Conservation (phyloP, 768 basidiomycete species). For the Tulasnella sp. region DNA sequence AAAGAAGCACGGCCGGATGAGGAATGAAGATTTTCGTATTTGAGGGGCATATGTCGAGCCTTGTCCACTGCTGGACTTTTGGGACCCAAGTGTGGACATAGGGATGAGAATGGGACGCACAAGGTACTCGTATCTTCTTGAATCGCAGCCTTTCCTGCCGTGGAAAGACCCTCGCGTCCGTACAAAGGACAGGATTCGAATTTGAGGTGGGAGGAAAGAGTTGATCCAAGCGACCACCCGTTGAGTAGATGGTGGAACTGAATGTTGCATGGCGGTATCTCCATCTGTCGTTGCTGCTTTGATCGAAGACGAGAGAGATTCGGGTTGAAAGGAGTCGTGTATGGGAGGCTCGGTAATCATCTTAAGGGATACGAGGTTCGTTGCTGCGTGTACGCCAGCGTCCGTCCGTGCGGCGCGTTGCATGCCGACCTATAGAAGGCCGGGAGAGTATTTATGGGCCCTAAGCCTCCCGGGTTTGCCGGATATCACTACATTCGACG, state of each 20-base stretch:
- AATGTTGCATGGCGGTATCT: not conserved
- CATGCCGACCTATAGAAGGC: constrained; percentile 53
- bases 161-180: constrained; percentile 35
- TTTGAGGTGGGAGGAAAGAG: constrained; percentile 76
- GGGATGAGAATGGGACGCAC: not conserved
- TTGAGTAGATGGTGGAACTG: not conserved
- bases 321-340: constrained; percentile 41
- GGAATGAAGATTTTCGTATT: too few species aligned
- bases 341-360: constrained; percentile 71
- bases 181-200: constrained; percentile 86
- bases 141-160: constrained; percentile 26
- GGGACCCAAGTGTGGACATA: not conserved
- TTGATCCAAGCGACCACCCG: constrained; percentile 53
- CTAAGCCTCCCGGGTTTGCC: not conserved
- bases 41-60: too few species aligned
- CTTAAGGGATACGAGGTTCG: constrained; percentile 87
- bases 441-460: too few species aligned
- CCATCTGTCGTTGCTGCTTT: not conserved
- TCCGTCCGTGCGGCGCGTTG: constrained; percentile 90
- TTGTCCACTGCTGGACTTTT: too few species aligned
- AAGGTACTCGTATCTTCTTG: constrained; percentile 18
- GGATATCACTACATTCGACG: not conserved
- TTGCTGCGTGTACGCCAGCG: constrained; percentile 93
- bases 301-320: not conserved
- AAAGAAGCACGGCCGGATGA: not conserved